These are phyloP conservation scores for Boeremia exigua DNA, from an alignment of 2,329 filamentous ascomycete species.

Conservation along the genomic window DNA sequence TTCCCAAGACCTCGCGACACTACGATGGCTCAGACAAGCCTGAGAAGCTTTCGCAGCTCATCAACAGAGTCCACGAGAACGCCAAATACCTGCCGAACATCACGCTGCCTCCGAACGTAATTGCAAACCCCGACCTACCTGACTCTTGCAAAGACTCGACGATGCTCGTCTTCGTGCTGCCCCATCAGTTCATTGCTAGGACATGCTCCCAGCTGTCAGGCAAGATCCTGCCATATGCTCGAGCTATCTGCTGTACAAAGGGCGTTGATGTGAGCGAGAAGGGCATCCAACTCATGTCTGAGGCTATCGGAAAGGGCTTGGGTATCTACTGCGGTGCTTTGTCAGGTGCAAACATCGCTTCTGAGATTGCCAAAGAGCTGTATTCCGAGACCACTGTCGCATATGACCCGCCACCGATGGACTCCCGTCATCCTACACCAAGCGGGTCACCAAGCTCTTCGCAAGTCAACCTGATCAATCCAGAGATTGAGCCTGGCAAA, in stretches of 20 bases:
- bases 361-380: conserved; percentile 92
- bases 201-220: conserved; percentile 85
- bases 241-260: conserved; percentile 97
- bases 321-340: conserved; percentile 97
- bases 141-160: conserved; percentile 84
- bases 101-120: conserved; percentile 78
- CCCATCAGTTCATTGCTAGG: conserved; percentile 92
- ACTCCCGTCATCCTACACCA: conserved; percentile 76
- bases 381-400: conserved; percentile 97
- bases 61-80: conserved; percentile 95
- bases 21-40: conserved; percentile 70
- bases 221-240: conserved; percentile 87
- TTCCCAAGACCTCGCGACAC: conserved; percentile 74
- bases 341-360: conserved; percentile 94
- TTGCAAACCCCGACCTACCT: conserved; percentile 80
- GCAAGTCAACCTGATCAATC: conserved; percentile 59
- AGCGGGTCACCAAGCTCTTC: conserved; percentile 56
- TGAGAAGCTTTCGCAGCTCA: conserved; percentile 87
- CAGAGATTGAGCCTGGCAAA: conserved; percentile 57
- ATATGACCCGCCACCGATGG: conserved; percentile 89
- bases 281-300: conserved; percentile 87
- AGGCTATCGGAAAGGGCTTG: conserved; percentile 88
- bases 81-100: conserved; percentile 97
- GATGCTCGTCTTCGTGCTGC: conserved; percentile 93
- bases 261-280: conserved; percentile 91